phyloP scores from a whole-genome alignment of 352 stramenopile species.

The Pythium myriotylum region DNA sequence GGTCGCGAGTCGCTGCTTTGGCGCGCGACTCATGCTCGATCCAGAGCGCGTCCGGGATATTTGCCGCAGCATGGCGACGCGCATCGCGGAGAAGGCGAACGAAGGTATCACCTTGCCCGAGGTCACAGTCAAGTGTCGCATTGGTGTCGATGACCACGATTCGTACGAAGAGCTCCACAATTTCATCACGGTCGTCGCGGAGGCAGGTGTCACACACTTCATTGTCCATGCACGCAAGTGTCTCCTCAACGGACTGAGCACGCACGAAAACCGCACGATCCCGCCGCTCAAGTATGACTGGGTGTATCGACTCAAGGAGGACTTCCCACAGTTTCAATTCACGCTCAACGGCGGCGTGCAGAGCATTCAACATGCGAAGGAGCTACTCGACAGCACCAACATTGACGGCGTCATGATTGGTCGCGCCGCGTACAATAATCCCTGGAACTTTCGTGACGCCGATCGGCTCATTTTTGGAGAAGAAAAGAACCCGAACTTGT shows the following conservation, averaged over 20 bases:
- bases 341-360: conserved; percentile 98
- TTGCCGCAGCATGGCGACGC: conserved; percentile 82
- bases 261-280: conserved; percentile 98
- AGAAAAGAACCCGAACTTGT: conserved; percentile 75
- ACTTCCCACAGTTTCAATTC: conserved; percentile 96
- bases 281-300: conserved; percentile 96
- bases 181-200: conserved; percentile 93
- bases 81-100: conserved; percentile 28
- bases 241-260: conserved; percentile 94
- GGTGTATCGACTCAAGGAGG: conserved; percentile 93
- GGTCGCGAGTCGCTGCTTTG: conserved; percentile 92
- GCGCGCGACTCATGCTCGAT: conserved; percentile 97
- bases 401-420: conserved; percentile 92
- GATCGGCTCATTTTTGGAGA: conserved; percentile 84
- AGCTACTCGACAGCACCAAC: conserved; percentile 79
- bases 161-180: conserved; percentile 90
- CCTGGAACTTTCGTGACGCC: conserved; percentile 87
- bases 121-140: conserved; percentile 99
- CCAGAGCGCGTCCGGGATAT: conserved; percentile 94
- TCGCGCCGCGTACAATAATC: conserved; percentile 86
- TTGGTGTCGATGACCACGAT: conserved; percentile 96
- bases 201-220: conserved; percentile 94
- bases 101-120: conserved; percentile 24
- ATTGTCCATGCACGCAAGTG: conserved; percentile 98
- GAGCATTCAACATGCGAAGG: conserved; percentile 90